phyloP scores from a whole-genome alignment of 768 basidiomycete species.

The Amanita pseudoporphyria region DNA sequence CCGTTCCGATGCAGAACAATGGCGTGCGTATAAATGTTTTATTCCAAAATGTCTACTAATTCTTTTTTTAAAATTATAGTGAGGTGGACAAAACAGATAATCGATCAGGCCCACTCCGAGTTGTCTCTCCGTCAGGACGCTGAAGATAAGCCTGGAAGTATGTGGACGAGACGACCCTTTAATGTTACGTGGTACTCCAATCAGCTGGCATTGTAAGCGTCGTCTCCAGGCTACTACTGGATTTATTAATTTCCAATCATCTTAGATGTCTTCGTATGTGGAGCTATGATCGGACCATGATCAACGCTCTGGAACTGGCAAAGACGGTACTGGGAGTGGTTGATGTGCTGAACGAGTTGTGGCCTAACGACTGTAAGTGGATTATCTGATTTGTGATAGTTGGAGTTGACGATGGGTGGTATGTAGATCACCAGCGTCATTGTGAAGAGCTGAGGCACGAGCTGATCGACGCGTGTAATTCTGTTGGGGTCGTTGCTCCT shows the following conservation, averaged over 20 bases:
- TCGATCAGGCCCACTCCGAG: slow-evolving; percentile 47
- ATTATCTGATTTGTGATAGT: background rate
- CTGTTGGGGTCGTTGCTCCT: slow-evolving; percentile 23
- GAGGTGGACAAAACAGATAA: slow-evolving; percentile 61
- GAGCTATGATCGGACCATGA: slow-evolving; percentile 48
- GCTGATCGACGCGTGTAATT: slow-evolving; percentile 37
- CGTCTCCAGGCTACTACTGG: background rate
- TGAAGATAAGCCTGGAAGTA: slow-evolving; percentile 34
- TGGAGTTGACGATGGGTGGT: background rate
- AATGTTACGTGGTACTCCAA: slow-evolving; percentile 64
- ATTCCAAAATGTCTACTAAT: background rate
- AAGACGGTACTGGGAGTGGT: slow-evolving; percentile 54
- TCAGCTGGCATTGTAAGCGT: slow-evolving; percentile 50
- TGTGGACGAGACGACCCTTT: slow-evolving; percentile 56
- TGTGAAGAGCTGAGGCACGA: slow-evolving; percentile 40
- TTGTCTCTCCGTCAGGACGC: slow-evolving; percentile 39
- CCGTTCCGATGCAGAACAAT: slow-evolving; percentile 67
- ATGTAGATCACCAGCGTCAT: slow-evolving; percentile 36
- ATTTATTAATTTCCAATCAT: background rate
- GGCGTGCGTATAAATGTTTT: slow-evolving; percentile 44
- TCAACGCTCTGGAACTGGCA: slow-evolving; percentile 53
- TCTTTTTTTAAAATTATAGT: slow-evolving; percentile 36
- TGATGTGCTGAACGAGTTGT: slow-evolving; percentile 59
- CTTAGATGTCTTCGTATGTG: slow-evolving; percentile 56
- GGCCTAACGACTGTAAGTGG: slow-evolving; percentile 45